Evolutionary conservation across 306 rosid genomes (phyloP).

Genomic region (Clitoria ternatea): DNA sequence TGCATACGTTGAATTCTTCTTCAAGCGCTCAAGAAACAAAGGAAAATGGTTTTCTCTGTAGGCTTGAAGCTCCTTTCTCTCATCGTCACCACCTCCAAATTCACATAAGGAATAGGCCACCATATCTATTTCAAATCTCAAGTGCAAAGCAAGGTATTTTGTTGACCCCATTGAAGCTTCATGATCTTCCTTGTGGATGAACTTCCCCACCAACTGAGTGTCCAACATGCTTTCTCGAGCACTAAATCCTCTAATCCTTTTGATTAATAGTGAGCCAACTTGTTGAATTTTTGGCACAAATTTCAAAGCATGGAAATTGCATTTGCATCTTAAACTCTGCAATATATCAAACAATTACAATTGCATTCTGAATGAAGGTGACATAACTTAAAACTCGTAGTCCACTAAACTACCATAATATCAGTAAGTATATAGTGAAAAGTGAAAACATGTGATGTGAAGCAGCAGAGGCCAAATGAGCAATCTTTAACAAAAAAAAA

Average conservation of each 20-base stretch:
- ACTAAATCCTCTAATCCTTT: conserved; percentile 60
- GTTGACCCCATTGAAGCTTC: conserved; percentile 34
- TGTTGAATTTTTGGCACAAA: conserved; percentile 70
- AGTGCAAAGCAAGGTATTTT: conserved; percentile 86
- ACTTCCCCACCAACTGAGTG: conserved; percentile 72
- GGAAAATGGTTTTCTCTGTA: conserved; percentile 88
- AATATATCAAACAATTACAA: conserved; percentile 1
- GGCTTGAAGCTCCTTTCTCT: conserved; percentile 73
- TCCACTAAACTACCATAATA: background rate
- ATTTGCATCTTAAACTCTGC: conserved; percentile 95
- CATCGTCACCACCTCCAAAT: conserved; percentile 82
- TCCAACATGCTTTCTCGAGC: conserved; percentile 56
- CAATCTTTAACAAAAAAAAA: no score
- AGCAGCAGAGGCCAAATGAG: background rate
- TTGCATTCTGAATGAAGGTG: background rate
- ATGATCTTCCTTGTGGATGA: conserved; percentile 37
- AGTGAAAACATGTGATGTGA: background rate
- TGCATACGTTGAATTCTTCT: conserved; percentile 66
- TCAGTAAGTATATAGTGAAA: background rate
- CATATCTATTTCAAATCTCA: conserved; percentile 94
- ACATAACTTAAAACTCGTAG: background rate
- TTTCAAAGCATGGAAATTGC: conserved; percentile 88
- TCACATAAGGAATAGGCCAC: conserved; percentile 91
- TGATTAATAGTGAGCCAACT: conserved; percentile 65
- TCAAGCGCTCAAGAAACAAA: conserved; percentile 76